Percentiles rank a stretch among this genome's conserved stretches.
Evolutionary conservation across 83 land plant species (phyloP).

Genomic region (Thuja plicata): DNA sequence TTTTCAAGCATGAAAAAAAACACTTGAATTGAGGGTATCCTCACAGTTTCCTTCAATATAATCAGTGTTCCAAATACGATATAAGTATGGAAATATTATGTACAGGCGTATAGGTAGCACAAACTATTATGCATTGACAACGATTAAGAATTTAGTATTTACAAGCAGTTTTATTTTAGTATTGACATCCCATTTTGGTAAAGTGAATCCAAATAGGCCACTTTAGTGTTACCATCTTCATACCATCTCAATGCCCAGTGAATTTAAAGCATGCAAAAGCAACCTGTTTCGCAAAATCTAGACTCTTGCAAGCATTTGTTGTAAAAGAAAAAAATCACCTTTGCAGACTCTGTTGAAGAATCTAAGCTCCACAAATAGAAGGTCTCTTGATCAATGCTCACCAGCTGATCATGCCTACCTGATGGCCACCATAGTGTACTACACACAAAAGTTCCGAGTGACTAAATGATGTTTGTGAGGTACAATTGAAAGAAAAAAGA

Average conservation of each 20-base stretch:
- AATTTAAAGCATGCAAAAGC: not conserved
- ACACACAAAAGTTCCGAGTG: conserved; percentile 14
- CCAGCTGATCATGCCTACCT: conserved; percentile 76
- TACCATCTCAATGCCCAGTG: not conserved
- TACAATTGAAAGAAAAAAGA: not conserved
- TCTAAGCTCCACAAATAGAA: conserved; percentile 82
- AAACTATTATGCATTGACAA: not conserved
- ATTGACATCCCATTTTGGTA: not conserved
- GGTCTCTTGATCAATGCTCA: conserved; percentile 89
- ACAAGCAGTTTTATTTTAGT: not conserved
- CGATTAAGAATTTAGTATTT: not conserved
- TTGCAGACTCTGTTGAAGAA: conserved; percentile 67
- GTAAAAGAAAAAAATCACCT: conserved; percentile 41
- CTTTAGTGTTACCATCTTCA: not conserved
- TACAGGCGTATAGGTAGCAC: not conserved
- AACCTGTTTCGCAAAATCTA: not conserved
- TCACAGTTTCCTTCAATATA: not conserved
- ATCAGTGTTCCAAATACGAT: not conserved
- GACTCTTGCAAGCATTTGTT: not conserved
- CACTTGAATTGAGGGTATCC: not conserved
- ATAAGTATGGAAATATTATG: too few species aligned
- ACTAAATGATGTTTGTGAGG: not conserved
- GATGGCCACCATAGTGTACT: conserved; percentile 94
- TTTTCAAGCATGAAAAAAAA: too few species aligned
- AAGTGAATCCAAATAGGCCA: not conserved